phyloP scores from a whole-genome alignment of 2,329 filamentous ascomycete species.

The Drechslerella dactyloides region DNA sequence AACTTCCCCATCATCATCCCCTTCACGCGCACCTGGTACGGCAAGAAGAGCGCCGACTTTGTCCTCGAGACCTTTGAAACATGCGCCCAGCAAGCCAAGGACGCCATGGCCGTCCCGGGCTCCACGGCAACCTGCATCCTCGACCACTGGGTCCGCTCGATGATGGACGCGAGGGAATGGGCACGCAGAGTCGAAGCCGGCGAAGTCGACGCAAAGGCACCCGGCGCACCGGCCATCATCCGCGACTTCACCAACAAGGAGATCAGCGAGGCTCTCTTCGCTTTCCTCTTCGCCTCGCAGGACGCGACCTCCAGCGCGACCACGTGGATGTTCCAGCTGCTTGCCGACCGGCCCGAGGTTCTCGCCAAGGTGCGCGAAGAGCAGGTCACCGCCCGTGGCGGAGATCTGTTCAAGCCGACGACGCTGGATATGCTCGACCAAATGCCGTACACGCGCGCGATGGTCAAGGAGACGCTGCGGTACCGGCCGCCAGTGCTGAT shows the following conservation, averaged over 20 bases:
- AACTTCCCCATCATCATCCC: conserved; percentile 97
- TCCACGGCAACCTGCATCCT: conserved; percentile 89
- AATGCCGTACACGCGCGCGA: conserved; percentile 86
- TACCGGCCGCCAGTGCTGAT: conserved; percentile 96
- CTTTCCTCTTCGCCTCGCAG: conserved; percentile 95
- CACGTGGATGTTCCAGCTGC: conserved; percentile 94
- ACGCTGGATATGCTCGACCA: conserved; percentile 86
- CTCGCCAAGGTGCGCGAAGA: conserved; percentile 90
- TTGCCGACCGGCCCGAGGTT: conserved; percentile 91
- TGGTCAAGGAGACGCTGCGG: conserved; percentile 87
- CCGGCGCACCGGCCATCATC: conserved; percentile 73
- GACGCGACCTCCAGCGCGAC: conserved; percentile 92
- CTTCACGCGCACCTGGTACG: conserved; percentile 95
- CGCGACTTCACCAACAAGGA: conserved; percentile 89
- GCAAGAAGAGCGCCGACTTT: conserved; percentile 93
- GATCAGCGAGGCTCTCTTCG: conserved; percentile 91
- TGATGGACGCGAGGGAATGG: conserved; percentile 84
- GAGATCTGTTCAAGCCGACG: conserved; percentile 72
- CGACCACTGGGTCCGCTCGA: conserved; percentile 89
- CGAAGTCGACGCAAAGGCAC: conserved; percentile 63
- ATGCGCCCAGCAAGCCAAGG: conserved; percentile 91
- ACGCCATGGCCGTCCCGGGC: conserved; percentile 80
- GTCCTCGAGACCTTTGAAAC: conserved; percentile 86
- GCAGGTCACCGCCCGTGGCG: conserved; percentile 77
- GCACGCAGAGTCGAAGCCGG: conserved; percentile 78